Conservation (phyloP, 2,329 filamentous ascomycete genomes). For the Colletotrichum tabaci region DNA sequence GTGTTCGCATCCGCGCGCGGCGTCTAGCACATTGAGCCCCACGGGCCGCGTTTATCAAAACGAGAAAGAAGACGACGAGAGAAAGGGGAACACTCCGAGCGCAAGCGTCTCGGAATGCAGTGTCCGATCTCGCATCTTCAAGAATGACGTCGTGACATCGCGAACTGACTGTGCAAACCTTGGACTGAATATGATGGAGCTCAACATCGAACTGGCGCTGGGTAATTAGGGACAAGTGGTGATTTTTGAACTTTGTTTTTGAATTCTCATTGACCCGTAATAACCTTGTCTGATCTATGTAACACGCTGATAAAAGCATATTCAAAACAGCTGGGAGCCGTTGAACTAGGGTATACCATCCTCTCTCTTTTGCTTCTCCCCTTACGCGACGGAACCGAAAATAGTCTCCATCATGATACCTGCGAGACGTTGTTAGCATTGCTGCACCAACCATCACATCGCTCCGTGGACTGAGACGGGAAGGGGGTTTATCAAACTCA, state of each 20-base stretch:
- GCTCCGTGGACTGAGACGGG: no score
- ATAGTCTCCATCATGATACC: constrained; percentile 44
- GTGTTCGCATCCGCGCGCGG: background rate
- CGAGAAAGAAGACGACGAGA: background rate
- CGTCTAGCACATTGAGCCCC: background rate
- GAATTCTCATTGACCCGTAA: constrained; percentile 40
- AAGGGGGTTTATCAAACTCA: constrained; percentile 1
- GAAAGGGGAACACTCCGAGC: background rate
- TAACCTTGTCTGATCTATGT: constrained; percentile 41
- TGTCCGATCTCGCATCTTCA: background rate
- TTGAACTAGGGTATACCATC: constrained; percentile 42
- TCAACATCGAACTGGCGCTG: no score
- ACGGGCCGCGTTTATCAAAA: background rate
- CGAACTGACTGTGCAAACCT: background rate
- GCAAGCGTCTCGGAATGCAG: background rate
- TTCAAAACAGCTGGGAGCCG: constrained; percentile 33
- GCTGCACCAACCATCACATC: background rate
- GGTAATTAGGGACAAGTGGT: background rate
- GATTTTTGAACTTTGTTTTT: constrained; percentile 25
- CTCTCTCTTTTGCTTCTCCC: constrained; percentile 16
- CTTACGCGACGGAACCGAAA: constrained; percentile 42
- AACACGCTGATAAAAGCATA: constrained; percentile 43
- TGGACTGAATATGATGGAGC: no score
- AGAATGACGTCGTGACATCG: background rate
- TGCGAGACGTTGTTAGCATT: constrained; percentile 6